Percentiles rank a stretch among this genome's conserved stretches.
phyloP scores from a whole-genome alignment of 306 rosid species.

The Quercus mongolica region DNA sequence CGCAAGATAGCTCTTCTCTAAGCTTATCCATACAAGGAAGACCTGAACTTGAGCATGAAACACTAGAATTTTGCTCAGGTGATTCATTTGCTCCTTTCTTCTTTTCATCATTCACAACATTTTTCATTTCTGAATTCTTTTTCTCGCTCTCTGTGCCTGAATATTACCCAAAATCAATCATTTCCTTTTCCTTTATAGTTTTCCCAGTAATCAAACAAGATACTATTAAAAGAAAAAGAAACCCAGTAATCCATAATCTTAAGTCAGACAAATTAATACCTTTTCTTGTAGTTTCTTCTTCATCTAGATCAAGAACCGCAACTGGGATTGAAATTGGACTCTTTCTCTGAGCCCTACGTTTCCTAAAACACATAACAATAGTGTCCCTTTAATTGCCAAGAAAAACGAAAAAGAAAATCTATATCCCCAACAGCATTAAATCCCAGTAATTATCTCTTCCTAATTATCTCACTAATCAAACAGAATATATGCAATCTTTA shows the following conservation, averaged over 20 bases:
- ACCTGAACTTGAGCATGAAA: slow-evolving; percentile 28
- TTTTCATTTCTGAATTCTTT: slow-evolving; percentile 29
- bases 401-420: background rate
- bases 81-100: slow-evolving; percentile 32
- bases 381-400: background rate
- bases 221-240: background rate
- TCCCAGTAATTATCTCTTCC: background rate
- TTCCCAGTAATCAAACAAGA: background rate
- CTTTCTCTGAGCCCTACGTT: slow-evolving; percentile 55
- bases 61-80: slow-evolving; percentile 32
- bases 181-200: background rate
- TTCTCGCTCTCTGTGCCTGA: slow-evolving; percentile 38
- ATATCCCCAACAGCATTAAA: background rate
- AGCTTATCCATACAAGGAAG: slow-evolving; percentile 85
- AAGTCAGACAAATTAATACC: slow-evolving; percentile 27
- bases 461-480: background rate
- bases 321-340: slow-evolving; percentile 49
- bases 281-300: slow-evolving; percentile 42
- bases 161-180: background rate
- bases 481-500: background rate
- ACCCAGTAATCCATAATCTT: background rate
- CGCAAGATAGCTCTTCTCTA: slow-evolving; percentile 93
- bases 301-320: slow-evolving; percentile 66
- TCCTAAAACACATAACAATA: slow-evolving; percentile 40
- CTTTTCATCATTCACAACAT: slow-evolving; percentile 26